Base-by-base conservation (phyloP, 2,329 filamentous ascomycete species). In the Leptographium lundbergii region DNA sequence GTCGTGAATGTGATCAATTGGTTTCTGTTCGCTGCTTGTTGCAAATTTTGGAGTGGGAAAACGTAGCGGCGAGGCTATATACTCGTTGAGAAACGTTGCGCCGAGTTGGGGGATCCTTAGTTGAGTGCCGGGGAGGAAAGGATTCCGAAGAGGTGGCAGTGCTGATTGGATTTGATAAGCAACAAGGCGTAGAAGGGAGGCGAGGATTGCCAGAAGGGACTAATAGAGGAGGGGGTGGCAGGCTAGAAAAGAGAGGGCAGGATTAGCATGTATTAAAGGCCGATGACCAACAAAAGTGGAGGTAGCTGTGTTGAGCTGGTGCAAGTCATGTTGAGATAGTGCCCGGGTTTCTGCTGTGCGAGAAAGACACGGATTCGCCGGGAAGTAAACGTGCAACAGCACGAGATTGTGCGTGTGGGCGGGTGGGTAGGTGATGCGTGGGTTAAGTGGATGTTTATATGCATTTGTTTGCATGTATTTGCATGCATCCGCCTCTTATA, bases 201-300 rank as follows among this genome's bases (percentile, higher is more conserved):
- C 42, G 54, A 56, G 34, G 51, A 13, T 54, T 54, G 13, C 7
- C 51, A 10, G 27, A 36, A 10, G 10, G 22, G 34, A 45, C 22
- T 50, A 45, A 48, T 24, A 19, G 32, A 14, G 27, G 2, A 22
- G 9, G 32, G 29, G 25, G 55, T 24, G 42, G 55, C 6, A 51
- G 57, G 17, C 57, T 52, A 54, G 50, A 39, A 36, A 54, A 36
- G 56, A 58, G 22, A 53, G 48, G 14, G 24, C 22, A 57, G 22
- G 22, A 36, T 59, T 56, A 59, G 58, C 36, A 56, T 10, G 29
- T 58, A 56, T 58, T 55, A 60, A 53, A 58, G 55, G 45, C 53
- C 45, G 54, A 34, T n/a, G 50, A 53, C 51, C 52, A 55, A 54
- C n/a, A 36, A 58, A 51, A 60, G 50, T 34, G 42, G 55, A 48